These are phyloP conservation scores for Pseudocercospora ulei DNA, from an alignment of 2,329 filamentous ascomycete species.

Conservation along the genomic window DNA sequence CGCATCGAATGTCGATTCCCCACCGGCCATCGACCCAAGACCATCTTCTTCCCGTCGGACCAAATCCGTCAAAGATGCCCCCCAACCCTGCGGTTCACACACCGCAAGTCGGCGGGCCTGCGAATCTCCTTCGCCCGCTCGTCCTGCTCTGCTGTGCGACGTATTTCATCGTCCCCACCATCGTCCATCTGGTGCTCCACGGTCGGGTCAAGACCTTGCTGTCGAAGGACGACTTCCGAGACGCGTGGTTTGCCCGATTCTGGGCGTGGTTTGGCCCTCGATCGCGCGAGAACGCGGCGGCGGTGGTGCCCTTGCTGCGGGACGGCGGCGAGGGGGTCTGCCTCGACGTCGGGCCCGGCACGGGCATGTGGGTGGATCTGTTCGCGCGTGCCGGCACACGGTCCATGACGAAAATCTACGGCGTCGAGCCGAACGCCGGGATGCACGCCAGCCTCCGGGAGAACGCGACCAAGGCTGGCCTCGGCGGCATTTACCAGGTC, in stretches of 20 bases:
- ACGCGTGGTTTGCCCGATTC: conserved; percentile 52
- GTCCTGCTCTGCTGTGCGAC: conserved; percentile 45
- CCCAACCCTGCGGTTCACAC: conserved; percentile 9
- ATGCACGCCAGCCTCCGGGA: conserved; percentile 44
- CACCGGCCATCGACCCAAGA: no score
- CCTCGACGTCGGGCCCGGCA: conserved; percentile 54
- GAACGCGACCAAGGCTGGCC: conserved; percentile 45
- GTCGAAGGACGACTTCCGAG: conserved; percentile 31
- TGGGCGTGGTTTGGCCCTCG: conserved; percentile 49
- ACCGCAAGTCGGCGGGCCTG: conserved; percentile 19
- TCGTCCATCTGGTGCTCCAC: conserved; percentile 36
- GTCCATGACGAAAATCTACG: conserved; percentile 44
- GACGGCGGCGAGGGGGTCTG: conserved; percentile 46
- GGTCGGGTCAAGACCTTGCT: conserved; percentile 26
- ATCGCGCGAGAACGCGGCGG: conserved; percentile 39
- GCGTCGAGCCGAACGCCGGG: conserved; percentile 53
- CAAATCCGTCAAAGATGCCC: no score
- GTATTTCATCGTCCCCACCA: conserved; percentile 46
- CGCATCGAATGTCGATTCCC: no score
- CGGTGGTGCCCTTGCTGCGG: conserved; percentile 46
- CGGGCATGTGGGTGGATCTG: conserved; percentile 52
- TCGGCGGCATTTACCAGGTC: conserved; percentile 52
- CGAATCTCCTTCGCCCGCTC: conserved; percentile 32
- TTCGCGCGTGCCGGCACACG: conserved; percentile 35
- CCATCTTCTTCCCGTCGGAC: no score